phyloP scores from a whole-genome alignment of 768 basidiomycete genomes.

The Arthromyces matolae region DNA sequence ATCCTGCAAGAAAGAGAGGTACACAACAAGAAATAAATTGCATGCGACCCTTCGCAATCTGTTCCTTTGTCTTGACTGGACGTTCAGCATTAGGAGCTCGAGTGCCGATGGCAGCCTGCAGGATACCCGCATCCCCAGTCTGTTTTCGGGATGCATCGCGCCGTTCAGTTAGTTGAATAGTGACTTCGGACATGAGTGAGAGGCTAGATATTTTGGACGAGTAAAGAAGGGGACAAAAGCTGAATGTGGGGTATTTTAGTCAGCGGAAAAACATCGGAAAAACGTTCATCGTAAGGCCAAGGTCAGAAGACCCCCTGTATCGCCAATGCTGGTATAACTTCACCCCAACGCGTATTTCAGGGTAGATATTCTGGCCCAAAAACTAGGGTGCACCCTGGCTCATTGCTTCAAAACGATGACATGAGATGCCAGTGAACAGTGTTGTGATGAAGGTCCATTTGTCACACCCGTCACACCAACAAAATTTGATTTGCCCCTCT shows the following conservation, averaged over 20 bases:
- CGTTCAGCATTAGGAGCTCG: not conserved
- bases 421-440: too few species aligned
- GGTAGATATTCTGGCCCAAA: too few species aligned
- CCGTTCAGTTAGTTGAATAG: slow-evolving; percentile 6
- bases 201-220: too few species aligned
- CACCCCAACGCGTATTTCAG: not conserved
- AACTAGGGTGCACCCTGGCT: too few species aligned
- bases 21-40: slow-evolving; percentile 57
- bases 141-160: slow-evolving; percentile 13
- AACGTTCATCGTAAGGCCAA: not conserved
- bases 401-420: too few species aligned
- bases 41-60: slow-evolving; percentile 26
- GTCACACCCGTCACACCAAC: too few species aligned
- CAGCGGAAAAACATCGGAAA: slow-evolving; percentile 3
- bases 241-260: not conserved
- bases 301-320: not conserved
- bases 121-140: slow-evolving; percentile 2
- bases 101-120: not conserved
- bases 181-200: slow-evolving; percentile 4
- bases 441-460: too few species aligned
- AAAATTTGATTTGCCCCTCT: too few species aligned
- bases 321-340: not conserved
- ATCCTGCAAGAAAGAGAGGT: slow-evolving; percentile 61
- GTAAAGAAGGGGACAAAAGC: not conserved
- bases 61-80: slow-evolving; percentile 18